Evolutionary conservation across 345 rosid species (phyloP).

Genomic region (Aquilaria yunnanensis): DNA sequence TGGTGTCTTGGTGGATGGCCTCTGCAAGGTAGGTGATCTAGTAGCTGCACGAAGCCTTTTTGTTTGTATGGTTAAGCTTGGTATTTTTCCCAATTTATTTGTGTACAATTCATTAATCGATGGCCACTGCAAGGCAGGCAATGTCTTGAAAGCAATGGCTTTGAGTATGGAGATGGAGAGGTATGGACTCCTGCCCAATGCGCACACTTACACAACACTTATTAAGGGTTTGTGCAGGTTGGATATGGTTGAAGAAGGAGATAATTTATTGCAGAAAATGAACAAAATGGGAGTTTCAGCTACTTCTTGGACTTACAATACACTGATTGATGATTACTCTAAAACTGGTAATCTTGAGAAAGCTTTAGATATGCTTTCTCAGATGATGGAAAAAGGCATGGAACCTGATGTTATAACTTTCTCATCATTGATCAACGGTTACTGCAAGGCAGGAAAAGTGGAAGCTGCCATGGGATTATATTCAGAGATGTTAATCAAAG

Average conservation of each 20-base stretch:
- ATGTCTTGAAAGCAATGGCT: slow-evolving; percentile 32
- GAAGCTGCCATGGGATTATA: slow-evolving; percentile 53
- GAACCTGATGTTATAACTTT: slow-evolving; percentile 53
- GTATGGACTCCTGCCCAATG: slow-evolving; percentile 40
- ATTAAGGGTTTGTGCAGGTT: slow-evolving; percentile 37
- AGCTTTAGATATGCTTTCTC: slow-evolving; percentile 52
- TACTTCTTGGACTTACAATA: slow-evolving; percentile 51
- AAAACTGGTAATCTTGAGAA: slow-evolving; percentile 41
- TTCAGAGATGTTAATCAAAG: slow-evolving; percentile 57
- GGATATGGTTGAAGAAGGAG: slow-evolving; percentile 39
- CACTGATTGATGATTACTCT: slow-evolving; percentile 53
- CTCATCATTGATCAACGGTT: slow-evolving; percentile 54
- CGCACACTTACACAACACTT: slow-evolving; percentile 52
- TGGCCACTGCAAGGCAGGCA: slow-evolving; percentile 44
- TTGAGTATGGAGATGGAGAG: slow-evolving; percentile 45
- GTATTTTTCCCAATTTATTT: slow-evolving; percentile 47
- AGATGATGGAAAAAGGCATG: slow-evolving; percentile 44
- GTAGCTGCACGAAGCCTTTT: slow-evolving; percentile 37
- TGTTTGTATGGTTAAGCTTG: slow-evolving; percentile 47
- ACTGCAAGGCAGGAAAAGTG: slow-evolving; percentile 48
- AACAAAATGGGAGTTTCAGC: slow-evolving; percentile 34
- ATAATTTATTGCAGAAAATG: slow-evolving; percentile 37
- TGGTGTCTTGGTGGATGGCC: slow-evolving; percentile 48
- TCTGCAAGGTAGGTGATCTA: slow-evolving; percentile 46
- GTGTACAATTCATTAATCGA: slow-evolving; percentile 55